phyloP scores from a whole-genome alignment of 768 basidiomycete genomes.

The Auriscalpium microsporum region DNA sequence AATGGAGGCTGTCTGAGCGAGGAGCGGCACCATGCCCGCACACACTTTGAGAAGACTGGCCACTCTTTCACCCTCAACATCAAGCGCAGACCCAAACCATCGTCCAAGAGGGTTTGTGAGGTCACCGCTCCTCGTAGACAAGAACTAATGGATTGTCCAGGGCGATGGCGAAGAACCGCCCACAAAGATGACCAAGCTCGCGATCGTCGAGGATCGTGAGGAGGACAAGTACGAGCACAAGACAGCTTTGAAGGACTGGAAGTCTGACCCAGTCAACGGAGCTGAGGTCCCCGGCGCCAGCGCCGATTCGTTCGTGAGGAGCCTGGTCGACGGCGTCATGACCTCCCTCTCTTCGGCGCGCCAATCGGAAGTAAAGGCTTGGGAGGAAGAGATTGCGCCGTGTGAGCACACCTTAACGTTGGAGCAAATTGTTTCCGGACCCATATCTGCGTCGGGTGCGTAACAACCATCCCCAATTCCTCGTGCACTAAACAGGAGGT shows the following conservation, averaged over 20 bases:
- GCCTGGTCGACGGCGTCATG: conserved; percentile 63
- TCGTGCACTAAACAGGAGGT: neutral
- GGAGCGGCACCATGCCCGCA: conserved; percentile 61
- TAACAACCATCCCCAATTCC: neutral
- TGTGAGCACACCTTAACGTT: conserved; percentile 75
- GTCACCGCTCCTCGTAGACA: no score
- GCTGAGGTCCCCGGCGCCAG: conserved; percentile 34
- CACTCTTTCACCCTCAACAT: conserved; percentile 79
- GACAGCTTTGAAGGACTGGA: conserved; percentile 69
- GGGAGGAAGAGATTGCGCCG: conserved; percentile 88
- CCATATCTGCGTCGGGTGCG: conserved; percentile 48
- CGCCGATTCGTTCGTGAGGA: conserved; percentile 36
- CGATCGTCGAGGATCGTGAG: conserved; percentile 78
- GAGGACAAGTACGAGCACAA: conserved; percentile 77
- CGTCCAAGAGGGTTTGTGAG: conserved; percentile 52
- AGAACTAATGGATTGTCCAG: conserved; percentile 27
- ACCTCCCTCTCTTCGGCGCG: conserved; percentile 79
- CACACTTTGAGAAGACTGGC: conserved; percentile 62
- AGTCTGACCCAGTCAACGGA: conserved; percentile 48
- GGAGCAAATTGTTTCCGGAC: conserved; percentile 37
- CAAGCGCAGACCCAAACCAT: conserved; percentile 60
- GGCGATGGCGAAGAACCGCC: conserved; percentile 75
- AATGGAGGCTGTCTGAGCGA: conserved; percentile 77
- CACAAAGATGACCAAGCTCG: conserved; percentile 80
- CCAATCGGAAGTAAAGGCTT: conserved; percentile 91